Evolutionary conservation across 2,329 filamentous ascomycete species (phyloP).

Genomic region (Colletotrichum lini): DNA sequence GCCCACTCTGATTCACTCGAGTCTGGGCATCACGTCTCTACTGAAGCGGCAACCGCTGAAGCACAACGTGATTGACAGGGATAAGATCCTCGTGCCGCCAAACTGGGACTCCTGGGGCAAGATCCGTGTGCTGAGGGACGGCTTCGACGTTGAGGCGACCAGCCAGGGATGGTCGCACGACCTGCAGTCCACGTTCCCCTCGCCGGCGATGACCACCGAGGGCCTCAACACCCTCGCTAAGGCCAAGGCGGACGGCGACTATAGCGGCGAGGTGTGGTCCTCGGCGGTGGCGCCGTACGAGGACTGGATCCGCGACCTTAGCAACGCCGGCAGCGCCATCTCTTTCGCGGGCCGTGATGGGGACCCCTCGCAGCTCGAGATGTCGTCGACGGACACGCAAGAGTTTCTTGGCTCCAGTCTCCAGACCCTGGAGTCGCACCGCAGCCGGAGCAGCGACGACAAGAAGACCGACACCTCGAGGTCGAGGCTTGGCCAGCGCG

Average conservation of each 20-base stretch:
- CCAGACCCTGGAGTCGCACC: constrained; percentile 78
- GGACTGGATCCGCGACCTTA: constrained; percentile 83
- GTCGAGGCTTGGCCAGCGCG: constrained; percentile 44
- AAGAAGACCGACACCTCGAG: constrained; percentile 43
- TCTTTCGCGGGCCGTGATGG: constrained; percentile 66
- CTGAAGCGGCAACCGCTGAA: constrained; percentile 84
- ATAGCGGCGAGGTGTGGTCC: constrained; percentile 53
- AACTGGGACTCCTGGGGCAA: constrained; percentile 99
- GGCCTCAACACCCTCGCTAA: constrained; percentile 45
- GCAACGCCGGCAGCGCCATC: constrained; percentile 67
- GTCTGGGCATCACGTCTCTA: constrained; percentile 87
- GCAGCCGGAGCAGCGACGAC: constrained; percentile 67
- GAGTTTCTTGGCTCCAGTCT: constrained; percentile 83
- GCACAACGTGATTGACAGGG: constrained; percentile 92
- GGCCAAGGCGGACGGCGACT: constrained; percentile 43
- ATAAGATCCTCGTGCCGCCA: constrained; percentile 93
- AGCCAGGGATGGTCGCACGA: constrained; percentile 90
- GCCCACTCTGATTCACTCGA: constrained; percentile 86
- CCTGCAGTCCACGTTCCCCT: constrained; percentile 72
- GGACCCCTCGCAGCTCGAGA: constrained; percentile 67
- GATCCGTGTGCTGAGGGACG: constrained; percentile 91
- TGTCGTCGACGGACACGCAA: constrained; percentile 82
- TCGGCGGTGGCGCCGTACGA: constrained; percentile 83
- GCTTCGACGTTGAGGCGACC: constrained; percentile 90
- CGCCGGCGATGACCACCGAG: constrained; percentile 46